Base-by-base conservation (phyloP, 192 early-diverging fungal species). In the Coemansia sp. region DNA sequence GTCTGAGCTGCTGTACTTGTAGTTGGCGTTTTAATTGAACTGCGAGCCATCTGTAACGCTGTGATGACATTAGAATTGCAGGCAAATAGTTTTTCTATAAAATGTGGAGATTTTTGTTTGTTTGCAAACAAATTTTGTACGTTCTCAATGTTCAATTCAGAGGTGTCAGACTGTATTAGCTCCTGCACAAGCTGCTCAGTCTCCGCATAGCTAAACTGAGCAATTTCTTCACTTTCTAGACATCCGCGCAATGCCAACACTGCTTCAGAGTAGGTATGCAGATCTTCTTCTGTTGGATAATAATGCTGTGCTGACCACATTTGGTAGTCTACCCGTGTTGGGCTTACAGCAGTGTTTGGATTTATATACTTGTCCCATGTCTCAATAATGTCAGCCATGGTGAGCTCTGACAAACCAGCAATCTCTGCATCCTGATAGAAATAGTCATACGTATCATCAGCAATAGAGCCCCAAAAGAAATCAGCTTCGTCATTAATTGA, bases 371-470 rank as follows among this genome's bases (percentile, higher is more conserved):
- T 64, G 59, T 72, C 62, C 68, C 65, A 72, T 14, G 50, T 58
- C 9, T 24, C 42, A 0, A 81, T 32, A 31, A 81, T 12, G 35
- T 65, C 62, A 14, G 46, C 48, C 27, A 60, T 57, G 24, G 29
- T 48, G n/a, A 81, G 35, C 16, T 5, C 19, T 25, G 38, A 25
- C 5, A 76, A 23, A 1, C 27, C 6, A 2, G 47, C 45, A 1
- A 72, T 51, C 1, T 60, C 58, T 0, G 32, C n/a, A 5, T 54
- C 25, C 5, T 38, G 3, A 6, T 82, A 67, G 31, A 89, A 81
- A 81, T 95, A 97, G 46, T 91, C 86, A 66, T 88, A 94, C 60
- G 77, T 85, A 7, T 77, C 71, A 2, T 62, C 74, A 2, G 53
- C 40, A 56, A 96, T 90, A 25, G 81, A 77, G 0, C 12, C 29